Evolutionary conservation across 2,329 filamentous ascomycete species (phyloP).

Genomic region (Xylaria sp.): DNA sequence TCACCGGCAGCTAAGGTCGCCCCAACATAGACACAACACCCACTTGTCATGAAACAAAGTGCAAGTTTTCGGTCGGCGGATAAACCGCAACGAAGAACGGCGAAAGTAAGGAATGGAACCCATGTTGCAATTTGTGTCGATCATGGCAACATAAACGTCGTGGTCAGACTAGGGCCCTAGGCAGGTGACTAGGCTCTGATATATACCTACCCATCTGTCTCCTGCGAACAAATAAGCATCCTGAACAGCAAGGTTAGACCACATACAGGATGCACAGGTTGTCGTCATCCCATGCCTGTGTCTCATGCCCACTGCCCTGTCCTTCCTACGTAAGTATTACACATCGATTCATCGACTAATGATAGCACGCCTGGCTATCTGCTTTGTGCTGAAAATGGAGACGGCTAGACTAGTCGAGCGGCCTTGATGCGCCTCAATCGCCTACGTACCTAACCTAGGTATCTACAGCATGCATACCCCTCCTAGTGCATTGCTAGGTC

Average conservation of each 20-base stretch:
- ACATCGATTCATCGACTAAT: background rate
- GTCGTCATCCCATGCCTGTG: too few species aligned
- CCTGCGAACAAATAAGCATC: too few species aligned
- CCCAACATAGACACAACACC: background rate
- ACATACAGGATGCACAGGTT: too few species aligned
- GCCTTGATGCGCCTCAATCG: too few species aligned
- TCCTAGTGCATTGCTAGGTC: slow-evolving; percentile 5
- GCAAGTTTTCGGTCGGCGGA: background rate
- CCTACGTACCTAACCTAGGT: too few species aligned
- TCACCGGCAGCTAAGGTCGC: background rate
- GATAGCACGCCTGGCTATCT: background rate
- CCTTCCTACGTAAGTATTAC: background rate
- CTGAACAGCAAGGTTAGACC: too few species aligned
- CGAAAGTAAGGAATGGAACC: background rate
- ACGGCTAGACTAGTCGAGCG: too few species aligned
- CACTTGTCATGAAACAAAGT: background rate
- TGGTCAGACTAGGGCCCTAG: background rate
- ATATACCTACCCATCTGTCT: background rate
- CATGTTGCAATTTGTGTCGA: slow-evolving; percentile 24
- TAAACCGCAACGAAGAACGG: background rate
- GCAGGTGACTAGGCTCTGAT: background rate
- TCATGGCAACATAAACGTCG: slow-evolving; percentile 21
- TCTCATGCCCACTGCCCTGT: too few species aligned
- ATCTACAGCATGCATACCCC: too few species aligned
- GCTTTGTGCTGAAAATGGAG: background rate